Evolutionary conservation across 2,329 filamentous ascomycete species (phyloP).

Genomic region (Hymenoscyphus scutula): DNA sequence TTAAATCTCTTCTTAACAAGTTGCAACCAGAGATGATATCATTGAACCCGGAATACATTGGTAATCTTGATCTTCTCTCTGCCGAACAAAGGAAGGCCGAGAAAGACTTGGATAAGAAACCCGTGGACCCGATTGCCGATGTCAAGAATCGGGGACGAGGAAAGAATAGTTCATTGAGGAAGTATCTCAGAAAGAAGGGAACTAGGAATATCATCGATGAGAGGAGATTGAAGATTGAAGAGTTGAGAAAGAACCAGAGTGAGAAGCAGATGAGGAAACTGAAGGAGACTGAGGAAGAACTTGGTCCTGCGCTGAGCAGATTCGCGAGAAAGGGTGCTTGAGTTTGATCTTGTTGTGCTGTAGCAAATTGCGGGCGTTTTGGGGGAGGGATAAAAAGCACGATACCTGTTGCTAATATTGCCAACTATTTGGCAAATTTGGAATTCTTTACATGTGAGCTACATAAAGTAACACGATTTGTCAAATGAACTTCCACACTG

Average conservation of each 20-base stretch:
- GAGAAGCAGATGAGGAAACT: constrained; percentile 66
- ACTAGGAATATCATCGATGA: constrained; percentile 95
- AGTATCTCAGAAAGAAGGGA: constrained; percentile 87
- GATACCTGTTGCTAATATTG: constrained; percentile 11
- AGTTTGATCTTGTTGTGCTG: background rate
- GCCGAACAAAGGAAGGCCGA: constrained; percentile 75
- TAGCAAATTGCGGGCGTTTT: constrained; percentile 6
- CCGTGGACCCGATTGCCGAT: constrained; percentile 55
- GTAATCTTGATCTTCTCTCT: constrained; percentile 78
- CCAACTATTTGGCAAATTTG: background rate
- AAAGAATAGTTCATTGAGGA: constrained; percentile 83
- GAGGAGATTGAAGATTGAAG: constrained; percentile 82
- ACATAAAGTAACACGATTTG: background rate
- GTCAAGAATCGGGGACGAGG: constrained; percentile 78
- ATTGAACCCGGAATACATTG: constrained; percentile 87
- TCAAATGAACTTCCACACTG: background rate
- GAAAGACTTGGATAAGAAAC: constrained; percentile 73
- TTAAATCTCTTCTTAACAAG: constrained; percentile 89
- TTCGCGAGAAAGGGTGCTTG: constrained; percentile 68
- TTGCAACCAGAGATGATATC: constrained; percentile 96
- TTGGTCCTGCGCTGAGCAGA: constrained; percentile 81
- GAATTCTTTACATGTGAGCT: background rate
- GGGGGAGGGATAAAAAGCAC: constrained; percentile 1
- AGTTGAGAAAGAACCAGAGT: constrained; percentile 68
- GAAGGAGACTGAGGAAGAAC: constrained; percentile 65